Conservation (phyloP, 2,329 filamentous ascomycete species). For the Dactylella cylindrospora region DNA sequence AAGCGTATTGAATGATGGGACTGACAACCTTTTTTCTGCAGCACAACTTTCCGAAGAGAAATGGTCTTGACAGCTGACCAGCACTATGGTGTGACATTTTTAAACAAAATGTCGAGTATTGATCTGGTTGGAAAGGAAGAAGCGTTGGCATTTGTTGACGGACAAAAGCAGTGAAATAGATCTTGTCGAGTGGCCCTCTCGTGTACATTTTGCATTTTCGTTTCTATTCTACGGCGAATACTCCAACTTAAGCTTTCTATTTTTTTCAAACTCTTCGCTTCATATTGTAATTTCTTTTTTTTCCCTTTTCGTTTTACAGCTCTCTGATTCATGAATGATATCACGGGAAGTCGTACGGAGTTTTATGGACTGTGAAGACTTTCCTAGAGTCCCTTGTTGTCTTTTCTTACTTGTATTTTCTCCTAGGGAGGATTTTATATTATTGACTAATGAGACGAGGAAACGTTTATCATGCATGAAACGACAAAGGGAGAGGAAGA, state of each 20-base stretch:
- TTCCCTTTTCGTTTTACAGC: conserved; percentile 12
- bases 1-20: neutral
- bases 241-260: too few species aligned
- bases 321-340: conserved; percentile 42
- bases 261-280: neutral
- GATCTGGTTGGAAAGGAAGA: conserved; percentile 85
- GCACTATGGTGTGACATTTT: conserved; percentile 93
- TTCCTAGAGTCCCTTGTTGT: conserved; percentile 14
- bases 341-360: conserved; percentile 45
- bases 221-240: too few species aligned
- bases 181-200: too few species aligned
- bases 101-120: conserved; percentile 91
- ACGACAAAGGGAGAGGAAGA: too few species aligned
- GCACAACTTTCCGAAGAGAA: conserved; percentile 96
- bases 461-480: too few species aligned
- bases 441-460: neutral
- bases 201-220: neutral
- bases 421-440: neutral
- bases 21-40: conserved; percentile 52
- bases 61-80: conserved; percentile 95
- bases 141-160: conserved; percentile 91
- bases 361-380: conserved; percentile 43
- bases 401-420: neutral
- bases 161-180: conserved; percentile 58
- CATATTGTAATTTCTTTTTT: neutral